A percentile compares a stretch with the other conserved stretches of the same genome.
These are phyloP conservation scores for Lepidium africanum DNA, from an alignment of 345 rosid genomes.

Conservation along the genomic window DNA sequence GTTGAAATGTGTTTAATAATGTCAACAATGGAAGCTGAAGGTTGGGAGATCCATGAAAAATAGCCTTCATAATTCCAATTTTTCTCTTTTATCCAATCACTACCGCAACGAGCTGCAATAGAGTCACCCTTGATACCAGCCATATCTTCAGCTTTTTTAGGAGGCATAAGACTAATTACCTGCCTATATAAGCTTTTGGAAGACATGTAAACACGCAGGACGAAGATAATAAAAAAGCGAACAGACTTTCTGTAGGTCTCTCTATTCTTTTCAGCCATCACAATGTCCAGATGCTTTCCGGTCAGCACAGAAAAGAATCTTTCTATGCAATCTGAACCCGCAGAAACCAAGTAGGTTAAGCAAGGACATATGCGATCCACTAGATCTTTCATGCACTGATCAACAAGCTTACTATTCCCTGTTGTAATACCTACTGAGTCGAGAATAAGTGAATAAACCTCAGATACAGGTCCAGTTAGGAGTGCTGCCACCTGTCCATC, in stretches of 20 bases:
- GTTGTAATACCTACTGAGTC: slow-evolving; percentile 61
- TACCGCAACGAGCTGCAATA: slow-evolving; percentile 45
- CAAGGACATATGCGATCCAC: slow-evolving; percentile 46
- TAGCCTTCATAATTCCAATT: slow-evolving; percentile 60
- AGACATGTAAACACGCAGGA: slow-evolving; percentile 64
- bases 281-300: slow-evolving; percentile 31
- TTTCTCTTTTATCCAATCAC: slow-evolving; percentile 55
- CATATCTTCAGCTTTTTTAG: slow-evolving; percentile 45
- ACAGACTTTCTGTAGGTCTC: slow-evolving; percentile 29
- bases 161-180: slow-evolving; percentile 60
- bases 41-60: slow-evolving; percentile 62
- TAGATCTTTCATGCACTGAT: slow-evolving; percentile 48
- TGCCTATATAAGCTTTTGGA: slow-evolving; percentile 67
- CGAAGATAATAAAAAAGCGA: slow-evolving; percentile 56
- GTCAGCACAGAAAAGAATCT: slow-evolving; percentile 45
- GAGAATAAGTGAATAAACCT: slow-evolving; percentile 49
- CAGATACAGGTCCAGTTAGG: slow-evolving; percentile 63
- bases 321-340: slow-evolving; percentile 33
- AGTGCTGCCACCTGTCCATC: slow-evolving; percentile 48
- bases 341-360: slow-evolving; percentile 48
- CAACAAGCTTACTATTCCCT: slow-evolving; percentile 66
- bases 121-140: slow-evolving; percentile 44
- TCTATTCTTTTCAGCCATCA: slow-evolving; percentile 22
- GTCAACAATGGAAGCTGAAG: slow-evolving; percentile 58
- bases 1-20: slow-evolving; percentile 47